Percentiles rank a stretch among this genome's conserved stretches.
Evolutionary conservation across 2,329 filamentous ascomycete genomes (phyloP).

Genomic region (Trichoderma atroviride): DNA sequence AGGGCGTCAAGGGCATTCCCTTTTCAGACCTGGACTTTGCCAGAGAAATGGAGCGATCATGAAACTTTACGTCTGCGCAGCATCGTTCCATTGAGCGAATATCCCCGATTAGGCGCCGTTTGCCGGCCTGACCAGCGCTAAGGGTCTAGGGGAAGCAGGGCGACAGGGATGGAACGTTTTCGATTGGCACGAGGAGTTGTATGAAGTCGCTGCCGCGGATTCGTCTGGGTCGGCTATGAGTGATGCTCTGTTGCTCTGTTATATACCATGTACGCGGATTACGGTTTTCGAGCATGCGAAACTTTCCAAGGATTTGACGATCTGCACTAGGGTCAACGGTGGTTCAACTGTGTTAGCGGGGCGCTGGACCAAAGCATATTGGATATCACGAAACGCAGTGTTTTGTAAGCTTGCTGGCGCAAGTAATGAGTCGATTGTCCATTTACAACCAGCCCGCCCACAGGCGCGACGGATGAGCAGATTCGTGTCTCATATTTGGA

Average conservation of each 20-base stretch:
- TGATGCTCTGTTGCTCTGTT: background rate
- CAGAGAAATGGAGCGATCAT: conserved; percentile 12
- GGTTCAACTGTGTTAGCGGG: background rate
- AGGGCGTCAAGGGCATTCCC: background rate
- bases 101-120: conserved; percentile 16
- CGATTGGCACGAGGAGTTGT: background rate
- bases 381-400: background rate
- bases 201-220: background rate
- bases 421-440: background rate
- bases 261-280: background rate
- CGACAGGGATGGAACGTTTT: conserved; percentile 4
- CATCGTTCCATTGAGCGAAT: background rate
- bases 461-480: background rate
- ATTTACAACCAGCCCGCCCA: background rate
- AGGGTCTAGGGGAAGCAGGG: background rate
- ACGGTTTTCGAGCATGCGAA: background rate
- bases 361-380: background rate
- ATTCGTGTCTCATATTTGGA: background rate
- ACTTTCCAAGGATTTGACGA: background rate
- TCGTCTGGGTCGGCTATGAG: background rate
- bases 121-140: conserved; percentile 11
- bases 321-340: background rate
- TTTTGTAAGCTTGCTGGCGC: background rate
- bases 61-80: conserved; percentile 2
- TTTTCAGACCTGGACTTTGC: background rate